These are phyloP conservation scores for Tuber aestivum DNA, from an alignment of 495 filamentous ascomycete genomes.

Conservation along the genomic window DNA sequence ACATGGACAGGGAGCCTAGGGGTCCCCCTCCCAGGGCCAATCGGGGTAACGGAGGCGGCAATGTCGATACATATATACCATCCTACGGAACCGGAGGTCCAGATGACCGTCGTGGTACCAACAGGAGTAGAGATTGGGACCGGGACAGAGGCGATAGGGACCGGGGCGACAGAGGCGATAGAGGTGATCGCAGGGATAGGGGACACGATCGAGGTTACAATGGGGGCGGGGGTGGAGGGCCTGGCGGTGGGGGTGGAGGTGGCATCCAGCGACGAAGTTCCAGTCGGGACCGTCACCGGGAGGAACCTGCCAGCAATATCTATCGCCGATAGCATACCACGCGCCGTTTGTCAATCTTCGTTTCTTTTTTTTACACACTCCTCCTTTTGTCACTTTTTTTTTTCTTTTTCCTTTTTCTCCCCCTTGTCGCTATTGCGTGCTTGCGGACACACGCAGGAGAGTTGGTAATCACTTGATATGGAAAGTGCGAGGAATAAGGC, in stretches of 20 bases:
- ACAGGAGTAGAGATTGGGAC: conserved; percentile 42
- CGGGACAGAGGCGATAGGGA: conserved; percentile 38
- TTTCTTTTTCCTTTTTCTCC: conserved; percentile 9
- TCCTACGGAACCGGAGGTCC: conserved; percentile 48
- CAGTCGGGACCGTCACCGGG: conserved; percentile 38
- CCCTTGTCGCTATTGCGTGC: not conserved
- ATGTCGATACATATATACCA: conserved; percentile 59
- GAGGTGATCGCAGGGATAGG: conserved; percentile 36
- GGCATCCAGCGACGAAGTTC: conserved; percentile 45
- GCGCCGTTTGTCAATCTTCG: not conserved
- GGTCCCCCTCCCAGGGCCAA: conserved; percentile 35
- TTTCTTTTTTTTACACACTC: not conserved
- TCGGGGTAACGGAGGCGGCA: conserved; percentile 42
- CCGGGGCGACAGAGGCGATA: conserved; percentile 35
- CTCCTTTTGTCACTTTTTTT: not conserved
- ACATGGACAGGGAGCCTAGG: conserved; percentile 35
- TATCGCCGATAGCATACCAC: conserved; percentile 32
- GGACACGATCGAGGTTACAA: conserved; percentile 32
- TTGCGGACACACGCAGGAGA: not conserved
- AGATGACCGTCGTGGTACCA: conserved; percentile 49
- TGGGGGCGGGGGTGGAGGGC: conserved; percentile 28
- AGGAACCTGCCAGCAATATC: conserved; percentile 39
- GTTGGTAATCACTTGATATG: not conserved
- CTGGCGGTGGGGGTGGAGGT: conserved; percentile 28
- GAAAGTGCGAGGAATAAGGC: not conserved